Evolutionary conservation across 768 basidiomycete species (phyloP).

Genomic region (Lanmaoa pseudosensibilis): DNA sequence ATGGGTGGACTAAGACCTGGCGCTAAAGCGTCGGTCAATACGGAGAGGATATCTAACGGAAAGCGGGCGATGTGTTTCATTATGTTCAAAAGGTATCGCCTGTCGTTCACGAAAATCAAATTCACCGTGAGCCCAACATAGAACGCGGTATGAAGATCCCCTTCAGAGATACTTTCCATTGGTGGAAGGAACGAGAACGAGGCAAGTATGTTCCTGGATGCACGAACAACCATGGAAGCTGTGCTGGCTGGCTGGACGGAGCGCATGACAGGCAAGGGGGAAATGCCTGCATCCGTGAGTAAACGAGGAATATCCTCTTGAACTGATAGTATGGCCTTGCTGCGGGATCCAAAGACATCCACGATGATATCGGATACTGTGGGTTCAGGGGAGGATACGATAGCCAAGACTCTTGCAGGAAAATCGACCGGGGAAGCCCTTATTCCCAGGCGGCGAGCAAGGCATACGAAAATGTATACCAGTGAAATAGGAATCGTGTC

Average conservation of each 20-base stretch:
- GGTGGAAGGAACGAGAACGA: constrained; percentile 29
- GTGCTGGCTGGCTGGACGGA: constrained; percentile 33
- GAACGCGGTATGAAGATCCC: constrained; percentile 35
- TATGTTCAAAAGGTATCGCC: constrained; percentile 34
- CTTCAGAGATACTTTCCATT: constrained; percentile 28
- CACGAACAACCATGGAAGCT: constrained; percentile 40
- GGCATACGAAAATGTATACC: constrained; percentile 55
- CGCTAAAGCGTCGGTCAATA: constrained; percentile 39
- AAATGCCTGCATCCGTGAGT: constrained; percentile 29
- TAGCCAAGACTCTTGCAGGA: constrained; percentile 53
- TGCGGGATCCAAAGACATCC: constrained; percentile 48
- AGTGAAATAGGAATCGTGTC: constrained; percentile 59
- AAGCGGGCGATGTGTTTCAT: constrained; percentile 34
- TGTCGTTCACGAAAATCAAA: constrained; percentile 38
- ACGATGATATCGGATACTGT: constrained; percentile 41
- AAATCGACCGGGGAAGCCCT: constrained; percentile 55
- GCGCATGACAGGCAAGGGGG: constrained; percentile 14
- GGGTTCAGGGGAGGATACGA: constrained; percentile 43
- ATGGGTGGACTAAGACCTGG: constrained; percentile 32
- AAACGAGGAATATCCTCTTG: constrained; percentile 37
- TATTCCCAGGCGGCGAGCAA: constrained; percentile 53
- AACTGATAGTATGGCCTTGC: constrained; percentile 34
- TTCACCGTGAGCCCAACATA: constrained; percentile 40
- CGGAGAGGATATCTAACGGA: constrained; percentile 45
- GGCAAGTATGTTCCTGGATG: constrained; percentile 40